Evolutionary conservation across 495 filamentous ascomycete genomes (phyloP).

Genomic region (Antarctomyces pellizariae): DNA sequence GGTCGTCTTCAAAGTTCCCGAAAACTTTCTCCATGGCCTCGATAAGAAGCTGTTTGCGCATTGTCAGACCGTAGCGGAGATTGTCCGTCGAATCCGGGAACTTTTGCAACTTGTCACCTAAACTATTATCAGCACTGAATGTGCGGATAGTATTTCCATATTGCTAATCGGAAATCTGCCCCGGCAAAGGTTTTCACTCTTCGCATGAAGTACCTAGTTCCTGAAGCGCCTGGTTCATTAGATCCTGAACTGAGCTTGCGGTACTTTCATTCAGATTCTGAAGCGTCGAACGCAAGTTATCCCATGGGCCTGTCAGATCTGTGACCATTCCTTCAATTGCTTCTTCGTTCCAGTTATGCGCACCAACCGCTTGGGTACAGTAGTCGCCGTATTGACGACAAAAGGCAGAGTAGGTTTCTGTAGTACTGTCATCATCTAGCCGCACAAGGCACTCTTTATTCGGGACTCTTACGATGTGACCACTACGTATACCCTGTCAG

Average conservation of each 20-base stretch:
- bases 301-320: slow-evolving; percentile 12
- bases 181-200: slow-evolving; percentile 1
- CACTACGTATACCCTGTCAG: slow-evolving; percentile 2
- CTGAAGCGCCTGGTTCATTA: slow-evolving; percentile 5
- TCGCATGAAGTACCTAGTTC: slow-evolving; percentile 6
- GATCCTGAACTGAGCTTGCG: slow-evolving; percentile 3
- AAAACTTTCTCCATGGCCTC: slow-evolving; percentile 5
- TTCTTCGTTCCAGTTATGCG: slow-evolving; percentile 18
- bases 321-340: slow-evolving; percentile 14
- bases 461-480: slow-evolving; percentile 5
- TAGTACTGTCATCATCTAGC: slow-evolving; percentile 1
- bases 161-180: not conserved
- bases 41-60: slow-evolving; percentile 4
- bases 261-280: not conserved
- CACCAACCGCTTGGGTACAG: slow-evolving; percentile 5
- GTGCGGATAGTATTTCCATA: slow-evolving; percentile 1
- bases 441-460: not conserved
- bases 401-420: slow-evolving; percentile 14
- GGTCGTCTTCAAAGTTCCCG: slow-evolving; percentile 1
- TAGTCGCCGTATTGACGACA: slow-evolving; percentile 15
- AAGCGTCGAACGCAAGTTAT: slow-evolving; percentile 4
- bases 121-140: slow-evolving; percentile 1
- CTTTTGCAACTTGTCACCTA: slow-evolving; percentile 4
- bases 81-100: slow-evolving; percentile 2
- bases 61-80: slow-evolving; percentile 6